A percentile compares a stretch with the other conserved stretches of the same genome.
Conservation (phyloP, 2,329 filamentous ascomycete genomes). For the Fusarium cicatricum region DNA sequence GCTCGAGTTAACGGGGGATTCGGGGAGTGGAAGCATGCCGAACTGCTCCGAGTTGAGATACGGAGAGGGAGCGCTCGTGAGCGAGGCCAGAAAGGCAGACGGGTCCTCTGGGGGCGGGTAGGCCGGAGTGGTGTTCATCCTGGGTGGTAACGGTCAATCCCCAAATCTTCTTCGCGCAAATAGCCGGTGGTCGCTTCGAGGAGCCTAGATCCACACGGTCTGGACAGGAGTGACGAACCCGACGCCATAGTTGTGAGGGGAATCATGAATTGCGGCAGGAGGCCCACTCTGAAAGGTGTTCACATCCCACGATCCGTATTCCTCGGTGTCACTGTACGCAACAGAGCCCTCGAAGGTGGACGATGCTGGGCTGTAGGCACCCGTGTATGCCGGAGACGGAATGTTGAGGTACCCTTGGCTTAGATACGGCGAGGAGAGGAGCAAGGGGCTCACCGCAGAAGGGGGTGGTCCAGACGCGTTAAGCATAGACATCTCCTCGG, state of each 20-base stretch:
- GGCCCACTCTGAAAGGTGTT: conserved; percentile 53
- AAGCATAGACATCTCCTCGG: conserved; percentile 67
- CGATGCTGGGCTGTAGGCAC: conserved; percentile 68
- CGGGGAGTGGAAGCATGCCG: conserved; percentile 55
- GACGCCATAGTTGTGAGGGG: conserved; percentile 53
- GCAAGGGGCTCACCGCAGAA: conserved; percentile 62
- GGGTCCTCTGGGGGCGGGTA: conserved; percentile 56
- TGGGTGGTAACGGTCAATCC: conserved; percentile 65
- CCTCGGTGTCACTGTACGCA: conserved; percentile 69
- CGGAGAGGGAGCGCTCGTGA: conserved; percentile 53
- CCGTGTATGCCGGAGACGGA: conserved; percentile 67
- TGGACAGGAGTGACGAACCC: conserved; percentile 72
- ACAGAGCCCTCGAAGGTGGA: conserved; percentile 70
- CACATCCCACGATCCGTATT: conserved; percentile 61
- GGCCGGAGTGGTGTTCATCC: conserved; percentile 57
- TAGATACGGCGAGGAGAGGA: conserved; percentile 63
- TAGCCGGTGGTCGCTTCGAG: conserved; percentile 50
- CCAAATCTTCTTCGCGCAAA: conserved; percentile 51
- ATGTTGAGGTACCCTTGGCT: conserved; percentile 68
- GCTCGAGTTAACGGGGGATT: conserved; percentile 52
- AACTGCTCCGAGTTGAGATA: conserved; percentile 55
- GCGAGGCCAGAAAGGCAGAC: conserved; percentile 47
- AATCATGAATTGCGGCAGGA: conserved; percentile 57
- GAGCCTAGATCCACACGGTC: conserved; percentile 66
- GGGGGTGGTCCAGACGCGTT: conserved; percentile 53